Conservation (phyloP, 306 rosid genomes). For the Betula pendula region DNA sequence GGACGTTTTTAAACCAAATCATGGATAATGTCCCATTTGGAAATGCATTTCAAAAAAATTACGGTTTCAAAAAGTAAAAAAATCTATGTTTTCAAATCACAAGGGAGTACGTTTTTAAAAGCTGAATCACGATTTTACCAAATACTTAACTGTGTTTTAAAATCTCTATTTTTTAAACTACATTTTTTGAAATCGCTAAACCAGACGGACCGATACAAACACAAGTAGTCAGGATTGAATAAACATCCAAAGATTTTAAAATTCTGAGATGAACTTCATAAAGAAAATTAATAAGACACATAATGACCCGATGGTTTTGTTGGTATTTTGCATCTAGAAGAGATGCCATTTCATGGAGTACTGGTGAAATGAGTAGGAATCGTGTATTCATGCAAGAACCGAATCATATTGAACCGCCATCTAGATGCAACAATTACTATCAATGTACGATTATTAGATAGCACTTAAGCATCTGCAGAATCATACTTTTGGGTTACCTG, state of each 20-base stretch:
- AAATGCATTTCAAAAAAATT: too few species aligned
- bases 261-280: not conserved
- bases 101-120: too few species aligned
- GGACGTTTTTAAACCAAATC: too few species aligned
- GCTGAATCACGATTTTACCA: too few species aligned
- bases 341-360: not conserved
- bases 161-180: too few species aligned
- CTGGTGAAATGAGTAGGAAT: slow-evolving; percentile 9
- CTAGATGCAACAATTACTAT: not conserved
- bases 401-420: slow-evolving; percentile 7
- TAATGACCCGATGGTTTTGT: not conserved
- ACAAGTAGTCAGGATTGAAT: not conserved
- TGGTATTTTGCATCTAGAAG: not conserved
- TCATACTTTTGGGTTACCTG: not conserved
- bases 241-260: not conserved
- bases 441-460: slow-evolving; percentile 1
- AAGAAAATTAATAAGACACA: not conserved
- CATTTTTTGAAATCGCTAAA: too few species aligned
- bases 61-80: too few species aligned
- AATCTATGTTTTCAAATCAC: too few species aligned
- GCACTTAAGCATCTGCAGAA: slow-evolving; percentile 6
- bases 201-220: not conserved
- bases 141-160: too few species aligned
- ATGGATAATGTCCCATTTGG: too few species aligned
- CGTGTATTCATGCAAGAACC: not conserved